A percentile compares a stretch with the other conserved stretches of the same genome.
Evolutionary conservation across 768 basidiomycete species (phyloP).

Genomic region (Mycena albidolilacea): DNA sequence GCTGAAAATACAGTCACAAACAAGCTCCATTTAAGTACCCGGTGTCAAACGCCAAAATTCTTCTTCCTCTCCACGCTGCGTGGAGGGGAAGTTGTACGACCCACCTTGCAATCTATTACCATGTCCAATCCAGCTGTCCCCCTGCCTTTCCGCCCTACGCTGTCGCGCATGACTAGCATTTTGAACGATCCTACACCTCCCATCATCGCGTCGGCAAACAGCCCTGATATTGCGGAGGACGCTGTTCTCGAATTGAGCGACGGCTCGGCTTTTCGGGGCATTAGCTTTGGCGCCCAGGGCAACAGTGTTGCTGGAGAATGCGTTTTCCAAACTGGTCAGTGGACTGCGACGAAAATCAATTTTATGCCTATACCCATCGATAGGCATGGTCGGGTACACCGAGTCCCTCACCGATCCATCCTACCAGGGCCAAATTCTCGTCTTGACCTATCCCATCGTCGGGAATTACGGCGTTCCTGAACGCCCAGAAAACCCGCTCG

Average conservation of each 20-base stretch:
- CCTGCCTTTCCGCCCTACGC: conserved; percentile 47
- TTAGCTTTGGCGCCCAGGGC: conserved; percentile 92
- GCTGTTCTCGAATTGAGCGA: conserved; percentile 92
- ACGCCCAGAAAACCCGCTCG: conserved; percentile 64
- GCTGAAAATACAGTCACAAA: conserved; percentile 17
- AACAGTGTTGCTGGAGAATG: conserved; percentile 98
- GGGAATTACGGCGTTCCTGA: conserved; percentile 98
- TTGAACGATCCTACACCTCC: conserved; percentile 48
- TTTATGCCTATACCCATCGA: conserved; percentile 38
- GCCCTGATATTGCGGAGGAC: conserved; percentile 50
- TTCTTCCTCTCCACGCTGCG: conserved; percentile 33
- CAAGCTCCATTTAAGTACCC: background rate
- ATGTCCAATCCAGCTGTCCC: conserved; percentile 31
- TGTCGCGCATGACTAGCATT: conserved; percentile 58
- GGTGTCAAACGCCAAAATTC: conserved; percentile 8
- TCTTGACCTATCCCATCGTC: conserved; percentile 96
- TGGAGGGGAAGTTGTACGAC: conserved; percentile 24
- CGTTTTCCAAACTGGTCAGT: conserved; percentile 98
- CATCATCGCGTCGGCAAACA: conserved; percentile 41
- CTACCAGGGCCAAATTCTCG: conserved; percentile 97
- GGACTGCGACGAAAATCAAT: conserved; percentile 24
- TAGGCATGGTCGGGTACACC: conserved; percentile 99
- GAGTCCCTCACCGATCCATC: conserved; percentile 99
- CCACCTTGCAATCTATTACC: background rate
- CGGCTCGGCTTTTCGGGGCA: conserved; percentile 89